Conservation (phyloP, 495 filamentous ascomycete species). For the Delitschia confertaspora region DNA sequence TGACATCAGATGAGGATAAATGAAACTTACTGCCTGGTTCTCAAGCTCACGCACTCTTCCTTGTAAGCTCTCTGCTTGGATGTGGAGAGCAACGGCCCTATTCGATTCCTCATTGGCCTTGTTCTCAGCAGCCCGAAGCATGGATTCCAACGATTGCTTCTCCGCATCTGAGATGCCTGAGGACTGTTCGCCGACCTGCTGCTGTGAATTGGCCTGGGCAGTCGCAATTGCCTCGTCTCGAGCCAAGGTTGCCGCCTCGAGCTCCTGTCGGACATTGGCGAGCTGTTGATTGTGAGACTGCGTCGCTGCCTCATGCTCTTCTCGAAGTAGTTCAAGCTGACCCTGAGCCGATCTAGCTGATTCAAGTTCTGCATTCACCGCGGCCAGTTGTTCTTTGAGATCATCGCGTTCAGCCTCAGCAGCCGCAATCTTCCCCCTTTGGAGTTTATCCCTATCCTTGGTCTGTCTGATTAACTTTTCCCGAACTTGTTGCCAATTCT, state of each 20-base stretch:
- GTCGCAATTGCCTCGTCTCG: constrained; percentile 24
- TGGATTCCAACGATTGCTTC: constrained; percentile 26
- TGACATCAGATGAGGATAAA: not conserved
- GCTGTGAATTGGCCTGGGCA: constrained; percentile 23
- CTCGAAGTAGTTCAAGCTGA: constrained; percentile 35
- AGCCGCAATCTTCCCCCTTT: constrained; percentile 41
- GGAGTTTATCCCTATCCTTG: constrained; percentile 49
- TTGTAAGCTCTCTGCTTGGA: constrained; percentile 22
- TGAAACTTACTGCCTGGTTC: constrained; percentile 29
- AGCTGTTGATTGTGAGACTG: not conserved
- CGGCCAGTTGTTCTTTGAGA: constrained; percentile 16
- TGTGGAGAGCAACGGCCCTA: constrained; percentile 27
- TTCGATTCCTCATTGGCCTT: constrained; percentile 38
- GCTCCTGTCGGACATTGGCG: not conserved
- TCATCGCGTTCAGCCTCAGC: constrained; percentile 42
- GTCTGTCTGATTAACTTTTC: constrained; percentile 49
- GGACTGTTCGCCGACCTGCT: constrained; percentile 29
- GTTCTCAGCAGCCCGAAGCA: constrained; percentile 38
- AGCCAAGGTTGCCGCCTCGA: constrained; percentile 12
- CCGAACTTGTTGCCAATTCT: constrained; percentile 40
- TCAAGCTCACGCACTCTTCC: constrained; percentile 39
- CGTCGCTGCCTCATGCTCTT: constrained; percentile 40
- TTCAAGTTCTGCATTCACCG: constrained; percentile 35
- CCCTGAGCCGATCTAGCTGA: constrained; percentile 33
- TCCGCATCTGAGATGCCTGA: constrained; percentile 23